Conservation (phyloP, 805 yeast species). For the Starmerella geochares region DNA sequence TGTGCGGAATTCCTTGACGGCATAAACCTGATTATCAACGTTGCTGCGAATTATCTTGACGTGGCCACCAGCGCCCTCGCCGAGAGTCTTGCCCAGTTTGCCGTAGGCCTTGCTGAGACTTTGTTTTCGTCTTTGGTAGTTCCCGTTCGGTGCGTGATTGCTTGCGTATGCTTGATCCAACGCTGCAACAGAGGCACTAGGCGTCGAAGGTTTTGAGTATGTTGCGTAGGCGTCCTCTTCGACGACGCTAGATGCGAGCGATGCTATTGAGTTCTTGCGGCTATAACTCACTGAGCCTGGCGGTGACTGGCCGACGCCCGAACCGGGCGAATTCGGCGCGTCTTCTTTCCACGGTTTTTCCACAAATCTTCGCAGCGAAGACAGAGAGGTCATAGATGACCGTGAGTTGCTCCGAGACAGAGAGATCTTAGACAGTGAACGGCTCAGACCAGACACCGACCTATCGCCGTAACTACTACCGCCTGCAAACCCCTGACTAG, state of each 20-base stretch:
- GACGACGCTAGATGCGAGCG: constrained; percentile 26
- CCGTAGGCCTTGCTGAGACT: constrained; percentile 49
- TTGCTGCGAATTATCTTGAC: constrained; percentile 64
- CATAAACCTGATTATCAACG: constrained; percentile 63
- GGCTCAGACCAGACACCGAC: constrained; percentile 25
- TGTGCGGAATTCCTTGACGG: constrained; percentile 84
- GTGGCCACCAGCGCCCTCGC: constrained; percentile 93
- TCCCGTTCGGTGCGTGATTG: constrained; percentile 5
- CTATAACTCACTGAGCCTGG: constrained; percentile 18
- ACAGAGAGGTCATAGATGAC: constrained; percentile 32
- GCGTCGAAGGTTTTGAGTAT: constrained; percentile 7
- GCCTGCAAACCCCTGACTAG: constrained; percentile 21
- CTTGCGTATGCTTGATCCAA: constrained; percentile 17
- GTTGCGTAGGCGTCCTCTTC: constrained; percentile 25
- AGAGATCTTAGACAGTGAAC: constrained; percentile 22
- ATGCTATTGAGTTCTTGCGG: constrained; percentile 27
- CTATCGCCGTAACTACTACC: not conserved
- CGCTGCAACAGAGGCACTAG: constrained; percentile 10
- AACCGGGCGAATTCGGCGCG: constrained; percentile 13
- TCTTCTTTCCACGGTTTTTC: constrained; percentile 35
- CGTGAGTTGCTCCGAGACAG: constrained; percentile 28
- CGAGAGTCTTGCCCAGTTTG: constrained; percentile 74
- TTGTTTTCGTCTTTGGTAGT: constrained; percentile 5
- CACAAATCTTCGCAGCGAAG: constrained; percentile 40
- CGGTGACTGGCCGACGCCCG: constrained; percentile 16